Evolutionary conservation across 2,329 filamentous ascomycete species (phyloP).

Genomic region (Aspergillus sp.): DNA sequence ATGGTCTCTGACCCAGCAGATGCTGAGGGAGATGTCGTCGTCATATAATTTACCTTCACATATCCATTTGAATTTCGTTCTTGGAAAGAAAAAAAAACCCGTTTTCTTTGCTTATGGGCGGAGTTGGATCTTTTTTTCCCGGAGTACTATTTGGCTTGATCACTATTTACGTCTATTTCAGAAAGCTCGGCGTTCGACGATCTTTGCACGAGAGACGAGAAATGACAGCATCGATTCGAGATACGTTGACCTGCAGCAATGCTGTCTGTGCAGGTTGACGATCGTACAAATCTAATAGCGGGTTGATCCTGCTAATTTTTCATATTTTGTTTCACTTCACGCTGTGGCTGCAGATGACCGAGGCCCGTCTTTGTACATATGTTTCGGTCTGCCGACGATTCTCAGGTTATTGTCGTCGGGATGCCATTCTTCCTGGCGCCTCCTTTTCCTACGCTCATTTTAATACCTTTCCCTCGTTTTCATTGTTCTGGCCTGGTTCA

Average conservation of each 20-base stretch:
- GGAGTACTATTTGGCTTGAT: conserved; percentile 28
- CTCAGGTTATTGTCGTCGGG: conserved; percentile 13
- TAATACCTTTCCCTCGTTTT: conserved; percentile 7
- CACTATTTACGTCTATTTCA: conserved; percentile 23
- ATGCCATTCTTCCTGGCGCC: conserved; percentile 3
- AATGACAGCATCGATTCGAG: conserved; percentile 31
- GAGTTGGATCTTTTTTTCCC: conserved; percentile 33
- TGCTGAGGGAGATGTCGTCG: conserved; percentile 49
- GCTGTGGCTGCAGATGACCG: conserved; percentile 7
- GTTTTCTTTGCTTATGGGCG: conserved; percentile 26
- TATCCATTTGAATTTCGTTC: conserved; percentile 20
- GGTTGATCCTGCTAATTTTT: conserved; percentile 23
- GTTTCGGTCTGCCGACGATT: conserved; percentile 14
- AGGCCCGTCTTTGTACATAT: conserved; percentile 25
- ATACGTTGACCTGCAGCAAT: conserved; percentile 18
- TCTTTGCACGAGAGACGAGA: conserved; percentile 36
- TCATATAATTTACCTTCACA: conserved; percentile 37
- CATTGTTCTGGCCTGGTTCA: not conserved
- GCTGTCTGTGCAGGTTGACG: conserved; percentile 18
- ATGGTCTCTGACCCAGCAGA: conserved; percentile 49
- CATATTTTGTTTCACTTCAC: conserved; percentile 14
- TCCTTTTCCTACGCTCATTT: conserved; percentile 12
- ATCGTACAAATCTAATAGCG: conserved; percentile 26
- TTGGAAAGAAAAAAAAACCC: conserved; percentile 19
- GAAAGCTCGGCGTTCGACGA: conserved; percentile 30